Base-by-base conservation (phyloP, 352 stramenopile species). In the Phytopythium sindhum region DNA sequence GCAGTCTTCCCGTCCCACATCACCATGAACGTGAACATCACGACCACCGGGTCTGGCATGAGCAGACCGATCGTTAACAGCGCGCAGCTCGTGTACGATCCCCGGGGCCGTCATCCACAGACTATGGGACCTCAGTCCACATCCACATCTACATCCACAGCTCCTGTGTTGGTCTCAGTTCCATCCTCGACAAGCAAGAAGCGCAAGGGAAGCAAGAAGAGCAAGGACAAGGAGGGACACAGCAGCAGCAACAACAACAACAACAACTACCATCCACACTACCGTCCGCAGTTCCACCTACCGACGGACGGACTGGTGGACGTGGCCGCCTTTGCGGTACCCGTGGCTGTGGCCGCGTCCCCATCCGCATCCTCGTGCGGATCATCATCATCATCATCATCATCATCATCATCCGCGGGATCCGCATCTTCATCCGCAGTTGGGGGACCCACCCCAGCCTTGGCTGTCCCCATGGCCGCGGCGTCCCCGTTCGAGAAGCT, bases 401-500 rank as follows among this genome's bases (percentile, higher is more conserved):
- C 39, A 2, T 19, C 15, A 4, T 45, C 39, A 2, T 11, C 39
- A n/a, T 45, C 39, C 39, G 12, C 39, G 11, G 35, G 11, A 37
- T 37, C 45, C 45, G 1, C 9, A 14, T 53, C n/a, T 15, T 15
- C 15, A 28, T 24, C 50, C 50, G 6, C 50, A 2, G 1, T 24
- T 11, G 11, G 24, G 10, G 56, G n/a, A 2, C 31, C 59, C 2
- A 11, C 51, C 4, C 33, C 59, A 10, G 41, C 41, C 41, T 14
- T 51, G 17, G 8, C n/a, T 23, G 21, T 58, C 31, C 29, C 33
- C 31, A 23, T 47, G 15, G 29, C 28, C 1, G 51, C 66, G 3
- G 54, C 11, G 47, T 90, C 78, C 51, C 80, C 84, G 7, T 94
- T 94, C 62, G 85, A 94, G 61, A 94, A 94, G 67, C 78, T 94